A percentile compares a stretch with the other conserved stretches of the same genome.
phyloP scores from a whole-genome alignment of 352 stramenopile genomes.

The Pythium phragmiticola region DNA sequence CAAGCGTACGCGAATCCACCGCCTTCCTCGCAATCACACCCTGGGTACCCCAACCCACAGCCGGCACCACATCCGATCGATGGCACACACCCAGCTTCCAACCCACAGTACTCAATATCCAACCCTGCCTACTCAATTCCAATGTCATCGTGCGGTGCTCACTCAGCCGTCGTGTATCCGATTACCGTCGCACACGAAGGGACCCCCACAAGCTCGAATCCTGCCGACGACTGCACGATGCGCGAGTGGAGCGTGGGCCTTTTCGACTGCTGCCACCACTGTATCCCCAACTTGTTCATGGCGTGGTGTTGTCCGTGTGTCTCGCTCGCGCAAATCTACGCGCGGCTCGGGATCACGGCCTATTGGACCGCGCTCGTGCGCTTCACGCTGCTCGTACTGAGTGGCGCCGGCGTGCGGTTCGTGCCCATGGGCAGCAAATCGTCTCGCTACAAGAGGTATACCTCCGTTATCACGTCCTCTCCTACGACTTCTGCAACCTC shows the following conservation, averaged over 20 bases:
- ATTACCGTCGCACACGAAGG: not conserved
- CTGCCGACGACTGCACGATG: conserved; percentile 2
- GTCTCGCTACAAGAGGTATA: not conserved
- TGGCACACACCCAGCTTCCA: not conserved
- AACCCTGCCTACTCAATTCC: not conserved
- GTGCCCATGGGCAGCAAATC: not conserved
- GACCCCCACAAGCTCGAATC: not conserved
- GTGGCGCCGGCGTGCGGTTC: not conserved
- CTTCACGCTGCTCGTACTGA: conserved; percentile 11
- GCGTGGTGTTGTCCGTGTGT: conserved; percentile 35
- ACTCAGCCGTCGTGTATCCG: not conserved
- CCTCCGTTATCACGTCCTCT: not conserved
- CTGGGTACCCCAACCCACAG: not conserved
- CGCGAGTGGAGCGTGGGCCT: conserved; percentile 25
- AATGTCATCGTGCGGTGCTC: not conserved
- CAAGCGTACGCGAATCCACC: conserved; percentile 4
- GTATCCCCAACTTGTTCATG: conserved; percentile 36
- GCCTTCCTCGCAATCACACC: not conserved
- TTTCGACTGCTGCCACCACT: conserved; percentile 28
- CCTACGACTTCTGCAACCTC: not conserved
- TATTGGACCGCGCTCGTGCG: conserved; percentile 12
- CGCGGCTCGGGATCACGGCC: conserved; percentile 21
- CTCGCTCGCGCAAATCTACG: conserved; percentile 27
- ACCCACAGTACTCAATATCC: not conserved
- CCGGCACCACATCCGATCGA: too few species aligned